These are phyloP conservation scores for Rhodamnia argentea DNA, from an alignment of 345 rosid species.

Conservation along the genomic window DNA sequence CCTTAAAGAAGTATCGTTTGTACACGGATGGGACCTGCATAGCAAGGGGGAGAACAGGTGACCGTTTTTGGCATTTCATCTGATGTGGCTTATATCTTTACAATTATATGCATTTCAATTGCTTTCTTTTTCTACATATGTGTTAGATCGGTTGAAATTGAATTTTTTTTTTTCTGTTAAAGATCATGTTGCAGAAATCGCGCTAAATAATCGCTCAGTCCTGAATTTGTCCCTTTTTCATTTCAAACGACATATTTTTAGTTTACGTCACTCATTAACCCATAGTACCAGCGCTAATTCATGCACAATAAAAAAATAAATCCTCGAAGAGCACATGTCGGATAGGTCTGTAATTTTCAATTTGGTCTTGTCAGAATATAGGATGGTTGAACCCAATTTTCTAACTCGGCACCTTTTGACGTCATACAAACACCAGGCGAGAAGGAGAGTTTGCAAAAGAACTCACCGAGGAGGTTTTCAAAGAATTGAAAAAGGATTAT, in stretches of 20 bases:
- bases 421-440: background rate
- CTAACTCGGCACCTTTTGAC: background rate
- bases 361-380: background rate
- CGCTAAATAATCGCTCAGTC: background rate
- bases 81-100: rapidly evolving
- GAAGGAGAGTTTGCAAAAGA: background rate
- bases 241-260: background rate
- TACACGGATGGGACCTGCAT: no score
- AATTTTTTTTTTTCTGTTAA: no score
- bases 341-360: background rate
- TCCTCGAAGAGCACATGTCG: background rate
- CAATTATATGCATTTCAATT: rapidly evolving
- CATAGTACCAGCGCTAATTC: background rate
- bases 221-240: background rate
- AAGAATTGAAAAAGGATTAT: background rate
- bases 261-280: background rate
- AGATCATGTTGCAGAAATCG: background rate
- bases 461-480: background rate
- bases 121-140: background rate
- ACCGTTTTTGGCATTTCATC: background rate
- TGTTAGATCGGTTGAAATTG: background rate
- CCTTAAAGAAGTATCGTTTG: no score
- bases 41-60: background rate
- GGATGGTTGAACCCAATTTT: background rate
- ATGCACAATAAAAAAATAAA: no score